Base-by-base conservation (phyloP, 2,329 filamentous ascomycete species). In the Diplodia scrobiculata region DNA sequence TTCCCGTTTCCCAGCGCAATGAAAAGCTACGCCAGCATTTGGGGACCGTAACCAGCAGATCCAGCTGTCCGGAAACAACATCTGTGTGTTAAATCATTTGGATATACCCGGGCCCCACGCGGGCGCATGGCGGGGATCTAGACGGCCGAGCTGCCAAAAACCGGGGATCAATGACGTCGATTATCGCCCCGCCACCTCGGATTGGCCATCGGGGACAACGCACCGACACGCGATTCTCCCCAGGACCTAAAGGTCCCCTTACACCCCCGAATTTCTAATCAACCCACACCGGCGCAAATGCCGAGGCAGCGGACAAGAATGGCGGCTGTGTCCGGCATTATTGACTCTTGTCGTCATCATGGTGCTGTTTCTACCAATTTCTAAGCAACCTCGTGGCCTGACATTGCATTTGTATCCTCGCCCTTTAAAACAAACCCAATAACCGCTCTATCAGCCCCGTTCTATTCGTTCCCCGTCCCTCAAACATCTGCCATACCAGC, bases 241-340 rank as follows among this genome's bases (percentile, higher is more conserved):
- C 9, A 45, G 2, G 17, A 45, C 41, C n/a, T 19, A 45, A 45
- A 45, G 5, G 17, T 7, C n/a, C 9, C n/a, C 41, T 11, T 11
- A 36, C 34, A 10, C 41, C 34, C 32, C 45, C 55, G 32, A 60
- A 59, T 59, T 59, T 59, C 21, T 41, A 41, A 58, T 45, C 27
- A 36, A 13, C 14, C n/a, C 29, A 21, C 7, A 2, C 32, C 29
- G 29, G 17, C 13, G 4, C 34, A 58, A 58, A 1, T 38, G n/a
- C 34, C 53, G 10, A 58, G 34, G 53, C 34, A 36, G 25, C 45
- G 10, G 45, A 19, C 5, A 5, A 10, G 32, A 34, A 34, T 34
- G 32, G 32, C 6, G 5, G 32, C 32, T 11, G 32, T 41, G 29
- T 47, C 41, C 27, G 29, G n/a, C 19, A 10, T 48, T 25, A 36